Base-by-base conservation (phyloP, 805 yeast species). In the Candida coquimbonensis region DNA sequence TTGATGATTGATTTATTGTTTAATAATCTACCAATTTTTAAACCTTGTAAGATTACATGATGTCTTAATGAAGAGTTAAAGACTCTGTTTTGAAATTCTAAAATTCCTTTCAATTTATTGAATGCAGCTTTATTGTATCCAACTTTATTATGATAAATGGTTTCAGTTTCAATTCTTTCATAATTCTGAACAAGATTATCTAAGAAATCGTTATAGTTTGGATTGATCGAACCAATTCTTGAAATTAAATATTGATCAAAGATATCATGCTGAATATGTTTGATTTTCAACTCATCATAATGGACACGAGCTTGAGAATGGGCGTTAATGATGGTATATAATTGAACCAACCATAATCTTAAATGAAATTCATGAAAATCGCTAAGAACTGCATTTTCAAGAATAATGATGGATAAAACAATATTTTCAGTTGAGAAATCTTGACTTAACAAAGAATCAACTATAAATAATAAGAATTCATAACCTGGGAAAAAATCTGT, bases 361-460 rank as follows among this genome's bases (percentile, higher is more conserved):
- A 86, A 66, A 54, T 80, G 81, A 58, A 80, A 87, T 57, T 90
- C 90, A 50, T 81, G 78, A n/a, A 74, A 74, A 59, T 89, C 96
- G 9, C 65, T 59, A 9, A 54, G 39, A 12, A 74, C 65, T 3
- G 81, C 77, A 16, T 69, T 61, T 55, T 85, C 88, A n/a, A 90
- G 64, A 5, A 84, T 61, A 1, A 75, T 54, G 9, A 83, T 67
- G 8, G 78, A 68, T 26, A 70, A 68, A 7, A 73, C 45, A 2
- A 67, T 53, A 19, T 63, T 63, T 9, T 50, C 50, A 5, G 55
- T 37, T 5, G 57, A 38, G 29, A 61, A 51, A 11, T 54, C 47
- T 9, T 55, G 41, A 3, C 52, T 51, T 33, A 63, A 59, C 14
- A 66, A 45, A 1, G 64, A 62, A 56, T 73, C 63, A 0, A 80